phyloP scores from a whole-genome alignment of 2,329 filamentous ascomycete species.

The Aspergillus amoenus region DNA sequence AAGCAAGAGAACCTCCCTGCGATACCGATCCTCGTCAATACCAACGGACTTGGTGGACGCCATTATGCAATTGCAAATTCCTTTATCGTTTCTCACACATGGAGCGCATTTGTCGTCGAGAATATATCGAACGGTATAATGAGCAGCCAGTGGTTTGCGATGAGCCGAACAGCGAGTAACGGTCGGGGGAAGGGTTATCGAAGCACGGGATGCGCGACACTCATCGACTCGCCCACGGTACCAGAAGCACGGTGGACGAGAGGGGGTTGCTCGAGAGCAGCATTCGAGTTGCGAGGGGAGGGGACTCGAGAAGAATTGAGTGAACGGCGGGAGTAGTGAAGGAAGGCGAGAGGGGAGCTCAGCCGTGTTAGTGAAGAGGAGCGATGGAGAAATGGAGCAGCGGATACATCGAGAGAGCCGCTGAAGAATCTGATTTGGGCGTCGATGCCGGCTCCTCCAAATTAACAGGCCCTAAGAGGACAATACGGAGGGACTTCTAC shows the following conservation, averaged over 20 bases:
- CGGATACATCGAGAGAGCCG: neutral
- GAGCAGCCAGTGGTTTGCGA: neutral
- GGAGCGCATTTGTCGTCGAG: constrained; percentile 10
- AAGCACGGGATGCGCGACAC: constrained; percentile 12
- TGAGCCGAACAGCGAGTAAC: neutral
- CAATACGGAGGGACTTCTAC: constrained; percentile 2
- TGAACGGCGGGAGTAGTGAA: constrained; percentile 8
- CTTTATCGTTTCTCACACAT: constrained; percentile 14
- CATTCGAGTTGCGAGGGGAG: constrained; percentile 29
- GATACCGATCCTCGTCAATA: constrained; percentile 40
- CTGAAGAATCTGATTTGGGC: constrained; percentile 16
- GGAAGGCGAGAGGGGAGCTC: constrained; percentile 8
- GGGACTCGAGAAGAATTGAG: constrained; percentile 12
- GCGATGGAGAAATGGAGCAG: constrained; percentile 3
- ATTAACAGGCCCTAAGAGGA: constrained; percentile 4
- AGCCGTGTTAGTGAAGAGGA: neutral
- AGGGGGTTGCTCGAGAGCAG: constrained; percentile 25
- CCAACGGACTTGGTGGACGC: constrained; percentile 16
- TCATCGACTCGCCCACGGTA: constrained; percentile 33
- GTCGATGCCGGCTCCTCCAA: constrained; percentile 1
- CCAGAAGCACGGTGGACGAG: constrained; percentile 33
- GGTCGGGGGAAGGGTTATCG: constrained; percentile 9
- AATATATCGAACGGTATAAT: neutral
- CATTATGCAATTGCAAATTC: constrained; percentile 26
- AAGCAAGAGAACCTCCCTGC: constrained; percentile 36